Percentiles rank a stretch among this genome's conserved stretches.
Conservation (phyloP, 305 asterid species). For the Fraxinus platypoda region DNA sequence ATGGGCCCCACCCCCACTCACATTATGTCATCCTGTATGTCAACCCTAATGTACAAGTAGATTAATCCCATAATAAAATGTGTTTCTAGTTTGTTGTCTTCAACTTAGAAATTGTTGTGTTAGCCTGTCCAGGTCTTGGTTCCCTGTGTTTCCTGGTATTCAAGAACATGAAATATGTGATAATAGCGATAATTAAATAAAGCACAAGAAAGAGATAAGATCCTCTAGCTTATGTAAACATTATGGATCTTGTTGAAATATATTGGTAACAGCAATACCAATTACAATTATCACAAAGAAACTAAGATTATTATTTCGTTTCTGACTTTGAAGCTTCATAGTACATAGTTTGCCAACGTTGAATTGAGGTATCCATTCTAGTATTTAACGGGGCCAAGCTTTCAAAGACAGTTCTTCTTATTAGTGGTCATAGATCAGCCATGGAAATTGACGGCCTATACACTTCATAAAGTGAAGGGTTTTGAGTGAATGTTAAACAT, state of each 20-base stretch:
- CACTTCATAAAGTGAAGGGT: constrained; percentile 41
- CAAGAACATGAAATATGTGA: not conserved
- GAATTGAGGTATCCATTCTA: not conserved
- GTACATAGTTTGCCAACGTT: constrained; percentile 8
- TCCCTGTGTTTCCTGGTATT: not conserved
- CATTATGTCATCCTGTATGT: too few species aligned
- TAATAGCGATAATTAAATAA: not conserved
- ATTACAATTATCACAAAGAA: constrained; percentile 9
- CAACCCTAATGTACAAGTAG: too few species aligned
- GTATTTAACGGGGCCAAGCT: constrained; percentile 2
- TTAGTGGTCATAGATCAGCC: constrained; percentile 21
- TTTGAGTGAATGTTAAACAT: constrained; percentile 60
- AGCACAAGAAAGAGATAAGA: not conserved
- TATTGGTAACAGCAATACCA: not conserved
- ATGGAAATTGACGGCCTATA: constrained; percentile 3
- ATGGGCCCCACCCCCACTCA: too few species aligned
- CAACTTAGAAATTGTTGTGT: not conserved
- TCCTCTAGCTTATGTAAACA: not conserved
- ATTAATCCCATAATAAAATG: too few species aligned
- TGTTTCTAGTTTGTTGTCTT: not conserved
- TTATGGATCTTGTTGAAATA: not conserved
- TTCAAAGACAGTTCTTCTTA: constrained; percentile 21
- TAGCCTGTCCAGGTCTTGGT: not conserved
- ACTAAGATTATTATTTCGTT: not conserved
- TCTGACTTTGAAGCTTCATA: not conserved